phyloP scores from a whole-genome alignment of 768 basidiomycete species.

The Termitomyces sp. region DNA sequence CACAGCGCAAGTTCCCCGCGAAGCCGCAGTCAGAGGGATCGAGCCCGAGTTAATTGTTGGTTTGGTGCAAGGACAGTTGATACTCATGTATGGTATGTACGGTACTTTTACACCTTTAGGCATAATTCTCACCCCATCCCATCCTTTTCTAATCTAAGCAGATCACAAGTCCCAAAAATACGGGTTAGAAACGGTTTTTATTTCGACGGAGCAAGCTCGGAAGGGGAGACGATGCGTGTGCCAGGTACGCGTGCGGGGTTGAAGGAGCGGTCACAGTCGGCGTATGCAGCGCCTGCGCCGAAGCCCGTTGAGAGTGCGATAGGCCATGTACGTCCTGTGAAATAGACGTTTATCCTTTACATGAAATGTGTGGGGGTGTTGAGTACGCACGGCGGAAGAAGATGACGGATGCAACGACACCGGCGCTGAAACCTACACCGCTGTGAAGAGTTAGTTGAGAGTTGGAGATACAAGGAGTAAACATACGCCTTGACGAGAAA shows the following conservation, averaged over 20 bases:
- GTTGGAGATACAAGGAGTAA: neutral
- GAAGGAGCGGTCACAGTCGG: conserved; percentile 91
- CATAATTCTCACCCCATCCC: neutral
- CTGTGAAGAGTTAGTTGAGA: conserved; percentile 29
- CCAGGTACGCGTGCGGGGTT: conserved; percentile 87
- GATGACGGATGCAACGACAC: conserved; percentile 85
- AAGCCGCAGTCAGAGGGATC: neutral
- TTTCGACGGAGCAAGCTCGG: conserved; percentile 14
- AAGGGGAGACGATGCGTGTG: conserved; percentile 58
- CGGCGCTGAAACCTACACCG: conserved; percentile 84
- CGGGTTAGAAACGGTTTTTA: neutral
- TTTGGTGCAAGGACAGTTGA: neutral
- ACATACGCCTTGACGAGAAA: conserved; percentile 82
- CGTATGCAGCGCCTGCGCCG: conserved; percentile 81
- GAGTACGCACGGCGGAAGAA: conserved; percentile 79
- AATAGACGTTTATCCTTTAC: conserved; percentile 1
- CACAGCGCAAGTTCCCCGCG: neutral
- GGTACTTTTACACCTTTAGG: neutral
- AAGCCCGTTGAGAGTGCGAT: conserved; percentile 83
- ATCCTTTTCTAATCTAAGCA: neutral
- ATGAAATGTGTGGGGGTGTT: neutral
- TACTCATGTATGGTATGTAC: neutral
- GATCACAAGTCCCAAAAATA: neutral
- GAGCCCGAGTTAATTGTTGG: neutral
- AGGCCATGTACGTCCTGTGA: conserved; percentile 85